These are phyloP conservation scores for Zea luxurians DNA, from an alignment of 176 grass and related monocot species.

Conservation along the genomic window DNA sequence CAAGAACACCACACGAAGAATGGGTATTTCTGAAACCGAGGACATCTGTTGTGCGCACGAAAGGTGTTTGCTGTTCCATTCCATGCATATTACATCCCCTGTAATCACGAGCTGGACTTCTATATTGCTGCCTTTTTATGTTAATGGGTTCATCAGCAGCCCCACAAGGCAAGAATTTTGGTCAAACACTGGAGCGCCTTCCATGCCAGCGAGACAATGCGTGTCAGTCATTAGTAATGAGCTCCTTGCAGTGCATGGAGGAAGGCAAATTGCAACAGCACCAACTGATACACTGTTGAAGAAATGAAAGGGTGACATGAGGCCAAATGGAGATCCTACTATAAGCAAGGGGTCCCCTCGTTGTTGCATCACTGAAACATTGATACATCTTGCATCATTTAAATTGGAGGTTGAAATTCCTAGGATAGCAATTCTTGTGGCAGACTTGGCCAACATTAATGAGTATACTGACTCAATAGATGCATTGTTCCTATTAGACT, in stretches of 20 bases:
- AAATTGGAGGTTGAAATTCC: constrained; percentile 53
- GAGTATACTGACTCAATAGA: constrained; percentile 46
- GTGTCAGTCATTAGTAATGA: constrained; percentile 78
- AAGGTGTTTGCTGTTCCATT: constrained; percentile 40
- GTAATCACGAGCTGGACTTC: constrained; percentile 93
- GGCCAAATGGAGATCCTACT: constrained; percentile 84
- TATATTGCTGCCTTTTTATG: constrained; percentile 61
- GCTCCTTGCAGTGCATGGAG: constrained; percentile 50
- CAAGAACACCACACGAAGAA: no score
- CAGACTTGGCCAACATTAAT: constrained; percentile 53
- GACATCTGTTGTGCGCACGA: no score
- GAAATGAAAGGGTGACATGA: constrained; percentile 85
- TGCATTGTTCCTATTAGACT: constrained; percentile 45
- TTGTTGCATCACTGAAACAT: constrained; percentile 57
- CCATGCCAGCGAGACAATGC: constrained; percentile 89
- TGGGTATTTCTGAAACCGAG: no score
- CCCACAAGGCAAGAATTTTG: constrained; percentile 66
- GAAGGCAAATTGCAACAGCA: constrained; percentile 75
- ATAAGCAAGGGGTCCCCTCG: constrained; percentile 74
- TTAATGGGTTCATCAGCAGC: constrained; percentile 77
- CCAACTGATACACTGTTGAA: constrained; percentile 88
- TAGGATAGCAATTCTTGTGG: constrained; percentile 86
- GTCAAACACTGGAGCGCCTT: constrained; percentile 90
- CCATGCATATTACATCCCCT: constrained; percentile 72
- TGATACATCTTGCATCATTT: constrained; percentile 48